A percentile compares a stretch with the other conserved stretches of the same genome.
phyloP scores from a whole-genome alignment of 176 grass and related monocot genomes.

The Areca catechu region DNA sequence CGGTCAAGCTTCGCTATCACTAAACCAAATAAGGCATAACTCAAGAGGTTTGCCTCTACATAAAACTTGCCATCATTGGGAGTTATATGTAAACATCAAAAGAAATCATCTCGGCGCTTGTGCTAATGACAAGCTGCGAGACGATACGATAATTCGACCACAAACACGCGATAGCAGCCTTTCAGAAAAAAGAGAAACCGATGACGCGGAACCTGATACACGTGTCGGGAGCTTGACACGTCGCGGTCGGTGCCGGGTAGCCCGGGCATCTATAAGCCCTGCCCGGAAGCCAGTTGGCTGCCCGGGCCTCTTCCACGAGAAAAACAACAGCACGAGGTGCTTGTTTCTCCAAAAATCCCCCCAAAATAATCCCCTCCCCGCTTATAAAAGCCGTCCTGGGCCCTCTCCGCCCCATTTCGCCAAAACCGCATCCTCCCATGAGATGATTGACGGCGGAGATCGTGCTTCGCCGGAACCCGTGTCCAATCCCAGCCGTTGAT shows the following conservation, averaged over 20 bases:
- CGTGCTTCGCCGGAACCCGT: conserved; percentile 1
- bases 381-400: not conserved
- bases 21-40: too few species aligned
- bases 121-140: too few species aligned
- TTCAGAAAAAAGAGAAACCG: too few species aligned
- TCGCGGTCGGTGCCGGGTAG: conserved; percentile 13
- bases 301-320: conserved; percentile 4
- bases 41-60: too few species aligned
- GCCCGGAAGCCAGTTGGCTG: too few species aligned
- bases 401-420: not conserved
- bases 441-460: conserved; percentile 5
- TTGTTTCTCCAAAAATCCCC: not conserved
- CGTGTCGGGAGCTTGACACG: conserved; percentile 25
- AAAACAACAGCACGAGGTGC: conserved; percentile 8
- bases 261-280: not conserved
- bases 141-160: too few species aligned
- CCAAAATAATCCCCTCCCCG: not conserved
- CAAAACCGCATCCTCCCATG: not conserved
- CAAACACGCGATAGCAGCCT: too few species aligned
- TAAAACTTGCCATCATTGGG: too few species aligned
- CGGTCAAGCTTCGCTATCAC: too few species aligned
- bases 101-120: too few species aligned
- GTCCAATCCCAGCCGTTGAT: conserved; percentile 14
- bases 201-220: conserved; percentile 14
- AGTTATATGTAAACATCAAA: too few species aligned